phyloP scores from a whole-genome alignment of 73 alveolate species.

The Loxodes magnus region DNA sequence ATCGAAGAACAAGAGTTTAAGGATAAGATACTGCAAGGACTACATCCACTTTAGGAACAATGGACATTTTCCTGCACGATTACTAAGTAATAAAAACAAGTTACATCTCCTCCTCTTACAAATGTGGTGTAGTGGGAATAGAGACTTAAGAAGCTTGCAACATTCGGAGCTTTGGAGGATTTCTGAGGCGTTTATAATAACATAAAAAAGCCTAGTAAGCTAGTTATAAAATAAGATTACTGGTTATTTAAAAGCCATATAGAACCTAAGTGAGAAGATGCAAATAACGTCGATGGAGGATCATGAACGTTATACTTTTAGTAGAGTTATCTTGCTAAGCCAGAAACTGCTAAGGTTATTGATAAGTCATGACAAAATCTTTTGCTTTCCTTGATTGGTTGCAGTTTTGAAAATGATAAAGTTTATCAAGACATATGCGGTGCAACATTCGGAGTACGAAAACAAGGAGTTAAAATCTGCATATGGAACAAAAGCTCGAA shows the following conservation, averaged over 20 bases:
- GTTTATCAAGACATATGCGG: conserved; percentile 3
- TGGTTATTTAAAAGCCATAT: neutral
- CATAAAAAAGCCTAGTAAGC: neutral
- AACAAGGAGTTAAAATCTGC: neutral
- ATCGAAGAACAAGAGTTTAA: too few species aligned
- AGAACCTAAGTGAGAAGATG: conserved; percentile 9
- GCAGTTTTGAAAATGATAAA: neutral
- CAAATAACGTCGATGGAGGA: conserved; percentile 8
- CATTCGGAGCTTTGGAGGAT: neutral
- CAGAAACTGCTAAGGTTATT: neutral
- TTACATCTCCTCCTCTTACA: too few species aligned
- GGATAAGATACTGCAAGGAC: too few species aligned
- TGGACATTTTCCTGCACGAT: too few species aligned
- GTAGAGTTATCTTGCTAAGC: too few species aligned
- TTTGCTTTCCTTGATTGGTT: neutral
- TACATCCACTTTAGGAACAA: too few species aligned
- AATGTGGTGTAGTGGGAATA: conserved; percentile 1
- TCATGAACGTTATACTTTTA: neutral
- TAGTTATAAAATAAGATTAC: neutral
- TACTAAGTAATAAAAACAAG: too few species aligned
- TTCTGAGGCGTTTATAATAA: conserved; percentile 8
- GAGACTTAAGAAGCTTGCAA: conserved; percentile 1
- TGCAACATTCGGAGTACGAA: neutral
- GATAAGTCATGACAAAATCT: neutral
- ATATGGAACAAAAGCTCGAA: too few species aligned